phyloP scores from a whole-genome alignment of 129 eudicot genomes.

The Logfia minima region DNA sequence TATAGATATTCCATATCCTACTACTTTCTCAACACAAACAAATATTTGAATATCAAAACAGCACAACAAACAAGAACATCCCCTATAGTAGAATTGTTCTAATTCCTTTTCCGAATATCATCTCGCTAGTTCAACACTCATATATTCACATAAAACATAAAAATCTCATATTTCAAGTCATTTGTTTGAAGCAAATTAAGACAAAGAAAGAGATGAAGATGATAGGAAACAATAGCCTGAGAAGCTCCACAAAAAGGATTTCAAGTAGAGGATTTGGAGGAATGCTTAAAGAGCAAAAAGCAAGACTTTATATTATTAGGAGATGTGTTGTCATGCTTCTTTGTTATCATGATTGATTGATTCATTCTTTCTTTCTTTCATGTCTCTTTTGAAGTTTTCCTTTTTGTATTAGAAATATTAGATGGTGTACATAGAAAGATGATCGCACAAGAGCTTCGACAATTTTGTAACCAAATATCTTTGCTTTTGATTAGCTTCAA shows the following conservation, averaged over 20 bases:
- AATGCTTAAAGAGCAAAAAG: constrained; percentile 79
- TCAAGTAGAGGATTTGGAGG: constrained; percentile 77
- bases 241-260: constrained; percentile 68
- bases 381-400: background rate
- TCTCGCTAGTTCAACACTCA: background rate
- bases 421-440: constrained; percentile 15
- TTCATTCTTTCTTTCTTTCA: constrained; percentile 8
- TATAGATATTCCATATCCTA: constrained; percentile 19
- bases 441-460: constrained; percentile 15
- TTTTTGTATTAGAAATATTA: background rate
- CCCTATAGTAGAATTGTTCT: too few relatives aligned
- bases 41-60: constrained; percentile 20
- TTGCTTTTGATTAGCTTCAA: constrained; percentile 5
- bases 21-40: constrained; percentile 29
- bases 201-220: constrained; percentile 28
- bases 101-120: background rate
- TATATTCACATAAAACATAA: background rate
- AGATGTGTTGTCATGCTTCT: constrained; percentile 96
- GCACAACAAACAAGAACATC: constrained; percentile 1
- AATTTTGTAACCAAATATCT: constrained; percentile 23
- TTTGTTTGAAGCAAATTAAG: background rate
- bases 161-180: background rate
- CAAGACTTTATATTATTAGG: constrained; percentile 80
- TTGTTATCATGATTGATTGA: constrained; percentile 84
- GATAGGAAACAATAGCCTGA: constrained; percentile 43